phyloP scores from a whole-genome alignment of 2,329 filamentous ascomycete genomes.

The Ophidiomyces ophidiicola region DNA sequence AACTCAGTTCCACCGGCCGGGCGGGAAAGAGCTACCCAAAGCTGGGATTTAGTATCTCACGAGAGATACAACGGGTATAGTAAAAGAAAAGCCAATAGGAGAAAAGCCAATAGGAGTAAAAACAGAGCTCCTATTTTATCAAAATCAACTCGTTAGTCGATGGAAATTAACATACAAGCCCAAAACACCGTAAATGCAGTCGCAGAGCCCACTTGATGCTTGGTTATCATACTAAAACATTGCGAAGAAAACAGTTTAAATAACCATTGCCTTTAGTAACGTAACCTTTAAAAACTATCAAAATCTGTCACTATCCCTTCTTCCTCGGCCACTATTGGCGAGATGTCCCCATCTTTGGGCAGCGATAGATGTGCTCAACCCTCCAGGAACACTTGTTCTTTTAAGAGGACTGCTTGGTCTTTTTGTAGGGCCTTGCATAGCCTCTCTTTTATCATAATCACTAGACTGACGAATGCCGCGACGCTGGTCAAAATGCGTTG shows the following conservation, averaged over 20 bases:
- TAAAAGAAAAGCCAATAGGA: too few relatives aligned
- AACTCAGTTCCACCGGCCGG: too few relatives aligned
- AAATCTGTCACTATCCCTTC: slow-evolving; percentile 24
- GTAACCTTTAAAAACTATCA: slow-evolving; percentile 9
- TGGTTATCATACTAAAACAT: too few relatives aligned
- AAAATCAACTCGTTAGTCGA: too few relatives aligned
- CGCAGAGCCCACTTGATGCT: background rate
- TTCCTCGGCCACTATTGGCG: slow-evolving; percentile 8
- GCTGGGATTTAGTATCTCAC: too few relatives aligned
- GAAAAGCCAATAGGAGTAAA: too few relatives aligned
- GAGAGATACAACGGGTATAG: too few relatives aligned
- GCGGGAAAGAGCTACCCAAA: too few relatives aligned
- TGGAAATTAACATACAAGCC: background rate
- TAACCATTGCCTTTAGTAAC: too few relatives aligned
- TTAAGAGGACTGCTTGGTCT: slow-evolving; percentile 33
- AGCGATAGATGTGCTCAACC: slow-evolving; percentile 24
- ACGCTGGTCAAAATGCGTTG: slow-evolving; percentile 39
- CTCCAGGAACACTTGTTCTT: slow-evolving; percentile 30
- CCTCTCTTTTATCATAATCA: slow-evolving; percentile 28
- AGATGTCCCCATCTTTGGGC: slow-evolving; percentile 22
- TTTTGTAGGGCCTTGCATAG: slow-evolving; percentile 28
- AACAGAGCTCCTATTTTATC: too few relatives aligned
- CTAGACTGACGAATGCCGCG: slow-evolving; percentile 34
- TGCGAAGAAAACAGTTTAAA: too few relatives aligned
- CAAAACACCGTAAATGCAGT: background rate